Evolutionary conservation across 2,329 filamentous ascomycete species (phyloP).

Genomic region (Venturia carpophila): DNA sequence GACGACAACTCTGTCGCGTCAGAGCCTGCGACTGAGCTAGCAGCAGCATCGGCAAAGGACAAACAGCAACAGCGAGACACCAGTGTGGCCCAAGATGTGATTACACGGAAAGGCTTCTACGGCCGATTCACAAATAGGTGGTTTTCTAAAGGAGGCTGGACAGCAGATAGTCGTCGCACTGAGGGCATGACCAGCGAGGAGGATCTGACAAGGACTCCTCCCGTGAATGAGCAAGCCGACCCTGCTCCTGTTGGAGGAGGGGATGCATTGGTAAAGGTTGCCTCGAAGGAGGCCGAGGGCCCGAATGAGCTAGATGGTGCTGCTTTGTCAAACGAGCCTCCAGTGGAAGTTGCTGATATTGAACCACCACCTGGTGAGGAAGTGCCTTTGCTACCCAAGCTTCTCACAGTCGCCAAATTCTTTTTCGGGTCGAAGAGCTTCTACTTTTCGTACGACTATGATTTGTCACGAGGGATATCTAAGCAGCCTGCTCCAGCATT

Average conservation of each 20-base stretch:
- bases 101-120: conserved; percentile 72
- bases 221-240: conserved; percentile 26
- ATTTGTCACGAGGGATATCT: conserved; percentile 64
- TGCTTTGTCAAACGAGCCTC: conserved; percentile 1
- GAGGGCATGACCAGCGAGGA: conserved; percentile 57
- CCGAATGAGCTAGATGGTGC: conserved; percentile 15
- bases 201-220: conserved; percentile 30
- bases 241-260: conserved; percentile 26
- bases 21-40: conserved; percentile 28
- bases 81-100: conserved; percentile 82
- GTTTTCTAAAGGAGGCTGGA: conserved; percentile 83
- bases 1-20: conserved; percentile 29
- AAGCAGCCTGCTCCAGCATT: conserved; percentile 35
- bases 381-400: conserved; percentile 63
- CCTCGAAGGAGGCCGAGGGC: background rate
- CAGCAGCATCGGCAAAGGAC: conserved; percentile 27
- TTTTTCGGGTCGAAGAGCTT: conserved; percentile 79
- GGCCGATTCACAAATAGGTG: conserved; percentile 83
- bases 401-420: conserved; percentile 74
- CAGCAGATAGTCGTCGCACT: conserved; percentile 58
- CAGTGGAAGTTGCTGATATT: conserved; percentile 13
- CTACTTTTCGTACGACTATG: conserved; percentile 91
- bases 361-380: background rate
- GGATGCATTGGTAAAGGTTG: conserved; percentile 23
- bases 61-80: conserved; percentile 34